Evolutionary conservation across 1,284 basidiomycete genomes (phyloP), one percentile per base, ranked within the genome.

Genomic region (Malassezia furfur): DNA sequence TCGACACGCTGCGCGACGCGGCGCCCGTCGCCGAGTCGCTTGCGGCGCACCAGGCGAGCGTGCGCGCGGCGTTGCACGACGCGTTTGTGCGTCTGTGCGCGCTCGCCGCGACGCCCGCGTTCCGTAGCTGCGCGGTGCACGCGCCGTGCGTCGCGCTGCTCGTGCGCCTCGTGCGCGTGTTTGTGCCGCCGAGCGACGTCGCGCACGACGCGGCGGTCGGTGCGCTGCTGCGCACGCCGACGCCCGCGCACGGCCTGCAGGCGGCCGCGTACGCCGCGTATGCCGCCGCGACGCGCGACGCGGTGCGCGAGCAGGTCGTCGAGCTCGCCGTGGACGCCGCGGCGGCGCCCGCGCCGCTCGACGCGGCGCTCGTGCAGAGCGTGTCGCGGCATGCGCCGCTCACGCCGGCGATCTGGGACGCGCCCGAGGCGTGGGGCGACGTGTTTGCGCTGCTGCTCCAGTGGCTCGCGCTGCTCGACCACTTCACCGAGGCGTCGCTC

Each of bases 381-480:
- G 34, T 56, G 11, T 12, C 19, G n/a, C 28, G 25, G 9, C 12
- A 22, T 11, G 38, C 32, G 28, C 34, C 35, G 5, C 12, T 47
- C 17, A 46, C 45, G 31, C 40, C 35, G 12, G 54, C 19, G 11
- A 9, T 52, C 6, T 52, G 49, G 54, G 36, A 35, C 12, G 43
- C 21, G 1, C 4, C 12, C 12, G 48, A 50, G 35, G n/a, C 21
- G 8, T 35, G 19, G 2, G n/a, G 58, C 8, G 58, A 54, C 25
- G 61, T 52, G 1, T 66, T 73, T 30, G 63, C 72, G 6, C 70
- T 84, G 66, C 77, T 96, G n/a, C 79, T 96, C 4, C 81, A 81
- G 8, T 98, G 93, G 93, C 87, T 96, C 82, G 78, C 89, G 5
- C 70, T 86, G 0, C 85, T 96, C 62, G 87, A 93, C 68, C 81